Conservation (phyloP, 345 rosid genomes). For the Eucalyptus regnans region DNA sequence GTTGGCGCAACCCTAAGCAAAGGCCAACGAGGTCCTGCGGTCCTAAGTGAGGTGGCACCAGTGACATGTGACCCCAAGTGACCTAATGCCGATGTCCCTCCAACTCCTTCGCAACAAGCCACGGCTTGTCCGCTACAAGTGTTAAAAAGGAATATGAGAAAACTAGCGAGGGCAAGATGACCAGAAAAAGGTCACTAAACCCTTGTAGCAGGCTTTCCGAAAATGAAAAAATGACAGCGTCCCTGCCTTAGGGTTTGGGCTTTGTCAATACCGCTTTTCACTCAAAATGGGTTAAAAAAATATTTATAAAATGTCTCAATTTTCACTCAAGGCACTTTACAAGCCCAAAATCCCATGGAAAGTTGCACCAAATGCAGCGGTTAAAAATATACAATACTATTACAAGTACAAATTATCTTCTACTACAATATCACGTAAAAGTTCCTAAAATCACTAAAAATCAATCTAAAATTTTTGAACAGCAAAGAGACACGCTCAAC, state of each 20-base stretch:
- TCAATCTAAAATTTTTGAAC: not conserved
- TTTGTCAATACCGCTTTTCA: not conserved
- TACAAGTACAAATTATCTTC: not conserved
- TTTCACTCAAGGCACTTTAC: not conserved
- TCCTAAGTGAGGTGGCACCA: not conserved
- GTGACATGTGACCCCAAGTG: not conserved
- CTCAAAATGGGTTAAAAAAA: not conserved
- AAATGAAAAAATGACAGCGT: not conserved
- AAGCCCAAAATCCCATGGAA: not conserved
- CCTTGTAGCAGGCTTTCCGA: not conserved
- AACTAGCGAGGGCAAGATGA: not conserved
- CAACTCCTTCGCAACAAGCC: not conserved
- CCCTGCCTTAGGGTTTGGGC: not conserved
- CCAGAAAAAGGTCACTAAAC: not conserved
- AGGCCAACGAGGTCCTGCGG: not conserved
- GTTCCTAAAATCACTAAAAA: not conserved
- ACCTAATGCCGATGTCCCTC: not conserved
- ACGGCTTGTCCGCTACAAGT: not conserved
- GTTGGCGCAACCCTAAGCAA: not conserved
- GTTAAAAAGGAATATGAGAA: not conserved
- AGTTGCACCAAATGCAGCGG: rapidly evolving
- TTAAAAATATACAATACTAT: not conserved
- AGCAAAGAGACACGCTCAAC: not conserved
- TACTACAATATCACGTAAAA: rapidly evolving
- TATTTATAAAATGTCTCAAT: not conserved